Evolutionary conservation across 1,139 yeast species (phyloP), one percentile per base, ranked within the genome.

Genomic region (Saccharomycopsis crataegensis): DNA sequence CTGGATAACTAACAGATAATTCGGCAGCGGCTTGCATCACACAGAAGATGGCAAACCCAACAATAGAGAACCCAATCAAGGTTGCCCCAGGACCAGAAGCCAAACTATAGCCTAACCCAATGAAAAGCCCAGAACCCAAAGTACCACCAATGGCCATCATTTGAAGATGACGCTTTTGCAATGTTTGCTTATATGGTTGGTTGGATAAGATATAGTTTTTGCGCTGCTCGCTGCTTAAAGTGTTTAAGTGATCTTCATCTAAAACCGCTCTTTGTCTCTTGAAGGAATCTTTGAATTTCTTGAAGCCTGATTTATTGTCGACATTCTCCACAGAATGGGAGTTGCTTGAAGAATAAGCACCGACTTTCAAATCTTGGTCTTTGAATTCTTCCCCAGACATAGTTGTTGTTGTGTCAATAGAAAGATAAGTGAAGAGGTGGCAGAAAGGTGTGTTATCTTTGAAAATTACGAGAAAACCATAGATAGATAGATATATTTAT

Each of bases 11-110:
- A 50, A 79, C 80, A 11, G 84, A 78, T 58, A 82, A 67, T 65
- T 82, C 87, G 34, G 85, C 86, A 48, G 82, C 71, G 12, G 82
- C 77, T 60, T 77, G 78, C 60, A 81, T 77, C 49, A 81, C 80
- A 61, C 77, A 71, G 61, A 74, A 78, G 57, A 82, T 65, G 62
- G 69, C 70, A 62, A 62, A 71, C 59, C 71, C 71, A 31, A 67
- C 65, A 41, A 68, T 52, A 58, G 62, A 60, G 77, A 76, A 76
- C 16, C 73, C 77, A 58, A 78, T 71, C 40, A 78, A 65, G 40
- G 76, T 61, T 46, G 77, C 71, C 6, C 74, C 83, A 16, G 83
- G 83, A 46, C 84, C 84, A 61, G 80, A 80, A 46, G 65, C 63
- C 59, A 79, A 69, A 12, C 81, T 80, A 57, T 69, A 70, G 51